Evolutionary conservation across 345 rosid genomes (phyloP).

Genomic region (Cochlearia excelsa): DNA sequence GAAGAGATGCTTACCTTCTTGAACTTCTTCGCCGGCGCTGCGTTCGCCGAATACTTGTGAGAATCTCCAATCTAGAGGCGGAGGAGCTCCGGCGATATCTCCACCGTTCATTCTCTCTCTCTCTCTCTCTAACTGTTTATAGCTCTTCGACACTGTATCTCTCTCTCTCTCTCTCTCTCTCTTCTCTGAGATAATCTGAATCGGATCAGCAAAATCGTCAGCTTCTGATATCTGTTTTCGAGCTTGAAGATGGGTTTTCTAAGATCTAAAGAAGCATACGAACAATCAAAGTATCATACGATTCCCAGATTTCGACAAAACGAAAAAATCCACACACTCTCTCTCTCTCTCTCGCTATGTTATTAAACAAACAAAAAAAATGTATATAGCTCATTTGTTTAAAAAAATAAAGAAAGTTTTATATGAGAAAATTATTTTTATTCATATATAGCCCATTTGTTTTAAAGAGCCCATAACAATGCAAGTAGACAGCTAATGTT

Average conservation of each 20-base stretch:
- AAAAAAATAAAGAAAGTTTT: too few species aligned
- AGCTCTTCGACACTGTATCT: too few species aligned
- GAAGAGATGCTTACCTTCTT: constrained; percentile 56
- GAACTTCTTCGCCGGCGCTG: constrained; percentile 91
- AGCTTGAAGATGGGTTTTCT: constrained; percentile 6
- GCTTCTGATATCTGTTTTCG: neutral
- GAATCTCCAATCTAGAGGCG: constrained; percentile 89
- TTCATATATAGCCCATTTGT: neutral
- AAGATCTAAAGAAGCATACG: constrained; percentile 19
- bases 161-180: neutral
- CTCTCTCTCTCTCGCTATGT: constrained; percentile 4
- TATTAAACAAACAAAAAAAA: neutral
- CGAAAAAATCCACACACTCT: constrained; percentile 17
- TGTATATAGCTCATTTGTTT: neutral
- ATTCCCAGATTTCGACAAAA: constrained; percentile 31
- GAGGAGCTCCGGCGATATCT: constrained; percentile 32
- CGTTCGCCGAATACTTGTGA: constrained; percentile 99
- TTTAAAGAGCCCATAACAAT: neutral
- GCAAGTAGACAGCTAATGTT: too few species aligned
- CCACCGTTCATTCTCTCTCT: constrained; percentile 20
- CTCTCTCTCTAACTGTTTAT: too few species aligned
- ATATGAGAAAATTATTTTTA: too few species aligned
- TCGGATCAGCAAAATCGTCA: constrained; percentile 8
- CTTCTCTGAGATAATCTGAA: constrained; percentile 19
- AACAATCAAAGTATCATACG: constrained; percentile 33